A percentile compares a stretch with the other conserved stretches of the same genome.
Evolutionary conservation across 441 rosid genomes (phyloP).

Genomic region (Eruca vesicaria): DNA sequence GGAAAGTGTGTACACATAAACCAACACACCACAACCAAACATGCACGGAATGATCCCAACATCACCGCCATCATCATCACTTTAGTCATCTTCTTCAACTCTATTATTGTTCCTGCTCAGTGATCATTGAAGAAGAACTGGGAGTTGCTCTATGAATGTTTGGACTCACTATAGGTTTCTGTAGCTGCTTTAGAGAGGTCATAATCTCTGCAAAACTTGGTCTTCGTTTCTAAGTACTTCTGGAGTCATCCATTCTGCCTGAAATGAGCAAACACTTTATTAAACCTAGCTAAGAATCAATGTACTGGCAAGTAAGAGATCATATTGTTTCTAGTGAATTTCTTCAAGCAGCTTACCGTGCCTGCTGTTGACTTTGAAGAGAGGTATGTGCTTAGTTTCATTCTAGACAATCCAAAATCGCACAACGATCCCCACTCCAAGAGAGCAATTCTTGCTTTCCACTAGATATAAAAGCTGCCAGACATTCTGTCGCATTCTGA

Average conservation of each 20-base stretch:
- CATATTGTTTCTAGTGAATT: background rate
- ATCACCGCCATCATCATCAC: background rate
- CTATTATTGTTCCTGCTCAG: constrained; percentile 12
- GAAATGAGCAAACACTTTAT: constrained; percentile 32
- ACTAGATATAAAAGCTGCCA: constrained; percentile 78
- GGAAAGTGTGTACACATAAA: background rate
- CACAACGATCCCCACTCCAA: constrained; percentile 87
- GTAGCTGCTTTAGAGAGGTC: constrained; percentile 79
- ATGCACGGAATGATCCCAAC: constrained; percentile 16
- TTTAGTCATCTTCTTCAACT: background rate
- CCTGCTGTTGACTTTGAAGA: constrained; percentile 96
- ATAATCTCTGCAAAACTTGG: constrained; percentile 89
- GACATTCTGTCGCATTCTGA: constrained; percentile 95
- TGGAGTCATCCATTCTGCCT: constrained; percentile 99
- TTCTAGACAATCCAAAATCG: constrained; percentile 88
- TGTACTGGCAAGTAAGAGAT: background rate
- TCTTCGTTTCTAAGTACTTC: constrained; percentile 93
- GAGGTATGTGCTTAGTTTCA: constrained; percentile 91
- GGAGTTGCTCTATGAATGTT: constrained; percentile 44
- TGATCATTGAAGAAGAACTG: background rate
- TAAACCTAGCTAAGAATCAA: background rate
- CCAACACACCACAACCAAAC: constrained; percentile 7
- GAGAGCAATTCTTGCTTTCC: constrained; percentile 75
- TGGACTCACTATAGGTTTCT: constrained; percentile 59
- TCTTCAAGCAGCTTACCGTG: constrained; percentile 59